phyloP scores from a whole-genome alignment of 2,329 filamentous ascomycete species.

The Fusarium poae region DNA sequence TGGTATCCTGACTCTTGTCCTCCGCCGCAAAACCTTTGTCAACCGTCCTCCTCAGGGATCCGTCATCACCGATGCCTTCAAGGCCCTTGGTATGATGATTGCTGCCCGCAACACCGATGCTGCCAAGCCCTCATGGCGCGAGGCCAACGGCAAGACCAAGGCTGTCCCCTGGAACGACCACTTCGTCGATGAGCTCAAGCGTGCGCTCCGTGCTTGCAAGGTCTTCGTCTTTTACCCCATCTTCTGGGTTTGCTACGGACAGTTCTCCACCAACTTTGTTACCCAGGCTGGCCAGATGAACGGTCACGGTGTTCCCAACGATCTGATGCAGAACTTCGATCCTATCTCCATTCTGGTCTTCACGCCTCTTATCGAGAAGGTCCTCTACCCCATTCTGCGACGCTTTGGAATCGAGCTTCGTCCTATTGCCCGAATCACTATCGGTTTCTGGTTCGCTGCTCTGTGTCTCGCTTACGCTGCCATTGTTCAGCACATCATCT shows the following conservation, averaged over 20 bases:
- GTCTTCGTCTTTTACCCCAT: conserved; percentile 76
- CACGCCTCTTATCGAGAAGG: conserved; percentile 72
- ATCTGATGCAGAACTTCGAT: conserved; percentile 77
- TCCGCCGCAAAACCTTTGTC: conserved; percentile 61
- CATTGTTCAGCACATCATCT: conserved; percentile 72
- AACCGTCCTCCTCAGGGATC: conserved; percentile 71
- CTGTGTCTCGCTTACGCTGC: conserved; percentile 70
- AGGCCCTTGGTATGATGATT: conserved; percentile 58
- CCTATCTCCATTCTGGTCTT: conserved; percentile 76
- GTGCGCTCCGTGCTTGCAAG: conserved; percentile 74
- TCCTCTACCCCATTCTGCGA: conserved; percentile 73
- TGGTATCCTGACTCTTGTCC: conserved; percentile 66
- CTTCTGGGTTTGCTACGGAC: conserved; percentile 77
- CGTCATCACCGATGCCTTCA: conserved; percentile 74
- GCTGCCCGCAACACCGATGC: conserved; percentile 64
- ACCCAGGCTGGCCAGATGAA: conserved; percentile 71
- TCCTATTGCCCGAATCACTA: conserved; percentile 74
- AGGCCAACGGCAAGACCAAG: conserved; percentile 60
- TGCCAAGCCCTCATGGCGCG: conserved; percentile 75
- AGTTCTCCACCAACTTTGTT: conserved; percentile 76
- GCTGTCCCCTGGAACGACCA: conserved; percentile 73
- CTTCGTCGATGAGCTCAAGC: conserved; percentile 80
- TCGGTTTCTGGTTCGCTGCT: conserved; percentile 70
- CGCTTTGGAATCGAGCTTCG: conserved; percentile 69
- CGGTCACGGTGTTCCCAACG: conserved; percentile 76